Evolutionary conservation across 179 eudicot species (phyloP).

Genomic region (Gypsophila paniculata): DNA sequence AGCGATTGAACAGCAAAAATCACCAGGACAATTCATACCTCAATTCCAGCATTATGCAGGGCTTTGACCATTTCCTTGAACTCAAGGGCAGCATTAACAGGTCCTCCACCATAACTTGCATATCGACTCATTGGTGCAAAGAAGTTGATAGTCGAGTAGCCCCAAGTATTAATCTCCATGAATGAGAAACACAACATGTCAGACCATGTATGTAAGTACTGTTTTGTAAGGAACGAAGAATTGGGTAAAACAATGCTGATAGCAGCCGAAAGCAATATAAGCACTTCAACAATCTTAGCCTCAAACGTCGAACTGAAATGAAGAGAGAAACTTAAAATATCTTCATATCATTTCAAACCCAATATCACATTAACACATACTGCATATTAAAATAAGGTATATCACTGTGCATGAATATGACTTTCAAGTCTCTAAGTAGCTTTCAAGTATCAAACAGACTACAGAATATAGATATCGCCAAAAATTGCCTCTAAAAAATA

Average conservation of each 20-base stretch:
- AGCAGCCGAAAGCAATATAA: not conserved
- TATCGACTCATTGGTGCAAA: constrained; percentile 99
- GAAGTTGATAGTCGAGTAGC: constrained; percentile 98
- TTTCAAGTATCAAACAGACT: not conserved
- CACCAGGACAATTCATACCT: constrained; percentile 46
- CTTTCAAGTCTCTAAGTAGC: not conserved
- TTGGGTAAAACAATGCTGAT: constrained; percentile 8
- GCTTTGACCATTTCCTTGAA: constrained; percentile 97
- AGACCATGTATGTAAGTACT: not conserved
- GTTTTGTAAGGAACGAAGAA: not conserved
- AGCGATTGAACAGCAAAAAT: not conserved
- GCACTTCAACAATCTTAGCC: not conserved
- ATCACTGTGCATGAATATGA: not conserved
- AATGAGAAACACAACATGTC: constrained; percentile 22
- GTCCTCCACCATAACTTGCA: constrained; percentile 94
- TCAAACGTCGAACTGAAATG: not conserved
- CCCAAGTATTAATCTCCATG: constrained; percentile 91
- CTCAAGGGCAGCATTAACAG: constrained; percentile 73
- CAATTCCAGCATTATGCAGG: constrained; percentile 91
- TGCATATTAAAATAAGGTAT: not conserved
- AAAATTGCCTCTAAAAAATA: not conserved
- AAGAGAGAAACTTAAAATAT: not conserved
- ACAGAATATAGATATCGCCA: not conserved
- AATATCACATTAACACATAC: not conserved
- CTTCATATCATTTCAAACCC: not conserved